A percentile compares a stretch with the other conserved stretches of the same genome.
phyloP scores from a whole-genome alignment of 202 grass and related monocot species.

The Bolboschoenoplectus hybrid region DNA sequence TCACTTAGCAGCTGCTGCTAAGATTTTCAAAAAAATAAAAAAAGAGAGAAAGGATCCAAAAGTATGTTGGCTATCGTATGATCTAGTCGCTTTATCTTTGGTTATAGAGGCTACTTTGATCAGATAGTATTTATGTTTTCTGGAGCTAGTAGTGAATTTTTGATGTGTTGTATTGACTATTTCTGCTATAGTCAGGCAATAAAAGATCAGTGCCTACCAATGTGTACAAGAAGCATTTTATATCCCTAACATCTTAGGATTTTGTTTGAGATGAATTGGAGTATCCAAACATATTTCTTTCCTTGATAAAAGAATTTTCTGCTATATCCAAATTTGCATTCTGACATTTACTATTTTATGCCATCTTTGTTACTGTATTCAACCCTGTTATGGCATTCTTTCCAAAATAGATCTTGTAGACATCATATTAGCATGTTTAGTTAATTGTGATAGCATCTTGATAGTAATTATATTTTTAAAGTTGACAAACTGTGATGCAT shows the following conservation, averaged over 20 bases:
- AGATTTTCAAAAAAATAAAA: too few relatives aligned
- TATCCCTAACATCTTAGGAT: neutral
- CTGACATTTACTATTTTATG: neutral
- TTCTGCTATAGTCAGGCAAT: neutral
- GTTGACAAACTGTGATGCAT: neutral
- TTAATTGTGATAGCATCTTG: slow-evolving; percentile 11
- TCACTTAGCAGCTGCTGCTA: too few relatives aligned
- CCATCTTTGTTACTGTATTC: neutral
- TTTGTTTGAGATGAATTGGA: neutral
- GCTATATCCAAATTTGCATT: neutral
- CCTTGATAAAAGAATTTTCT: neutral
- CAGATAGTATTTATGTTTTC: neutral
- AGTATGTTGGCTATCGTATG: neutral
- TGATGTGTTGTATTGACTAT: neutral
- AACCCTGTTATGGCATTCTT: neutral
- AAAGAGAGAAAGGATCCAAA: too few relatives aligned
- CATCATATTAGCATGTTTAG: neutral
- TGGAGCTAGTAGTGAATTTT: neutral
- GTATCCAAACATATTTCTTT: neutral
- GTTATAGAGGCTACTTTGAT: neutral
- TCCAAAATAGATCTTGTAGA: neutral
- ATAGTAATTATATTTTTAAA: neutral
- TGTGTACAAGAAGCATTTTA: neutral
- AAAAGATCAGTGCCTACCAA: neutral
- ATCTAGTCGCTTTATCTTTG: neutral